A percentile compares a stretch with the other conserved stretches of the same genome.
These are phyloP conservation scores for Mortierella sp. DNA, from an alignment of 371 early-diverging fungal species.

Conservation along the genomic window DNA sequence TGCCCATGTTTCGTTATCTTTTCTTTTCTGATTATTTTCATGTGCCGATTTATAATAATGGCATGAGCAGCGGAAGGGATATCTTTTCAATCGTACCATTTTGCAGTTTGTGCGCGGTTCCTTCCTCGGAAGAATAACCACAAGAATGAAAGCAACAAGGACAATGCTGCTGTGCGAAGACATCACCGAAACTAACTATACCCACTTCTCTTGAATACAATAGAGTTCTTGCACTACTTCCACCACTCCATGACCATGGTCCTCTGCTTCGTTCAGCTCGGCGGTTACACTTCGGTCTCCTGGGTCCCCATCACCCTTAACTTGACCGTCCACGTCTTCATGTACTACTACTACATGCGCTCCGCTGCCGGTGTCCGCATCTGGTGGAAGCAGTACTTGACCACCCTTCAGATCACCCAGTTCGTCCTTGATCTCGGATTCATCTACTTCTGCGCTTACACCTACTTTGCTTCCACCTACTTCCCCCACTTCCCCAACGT, in stretches of 20 bases:
- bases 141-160: background rate
- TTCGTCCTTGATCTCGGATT: conserved; percentile 87
- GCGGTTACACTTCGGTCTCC: conserved; percentile 85
- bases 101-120: background rate
- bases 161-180: background rate
- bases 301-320: conserved; percentile 88
- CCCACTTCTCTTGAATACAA: background rate
- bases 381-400: conserved; percentile 96
- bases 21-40: background rate
- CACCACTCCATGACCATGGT: conserved; percentile 94
- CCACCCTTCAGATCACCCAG: conserved; percentile 92
- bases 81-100: background rate
- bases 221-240: conserved; percentile 91
- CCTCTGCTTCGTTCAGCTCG: conserved; percentile 88
- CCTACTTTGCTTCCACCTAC: conserved; percentile 81
- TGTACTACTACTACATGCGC: conserved; percentile 95
- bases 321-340: conserved; percentile 92
- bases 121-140: conserved; percentile 1
- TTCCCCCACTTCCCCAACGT: conserved; percentile 79
- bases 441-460: conserved; percentile 88
- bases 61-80: background rate
- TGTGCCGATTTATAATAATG: conserved; percentile 3
- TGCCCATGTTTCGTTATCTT: background rate
- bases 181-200: background rate
- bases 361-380: conserved; percentile 87